Base-by-base conservation (phyloP, 345 rosid species). In the Clausena lansium region DNA sequence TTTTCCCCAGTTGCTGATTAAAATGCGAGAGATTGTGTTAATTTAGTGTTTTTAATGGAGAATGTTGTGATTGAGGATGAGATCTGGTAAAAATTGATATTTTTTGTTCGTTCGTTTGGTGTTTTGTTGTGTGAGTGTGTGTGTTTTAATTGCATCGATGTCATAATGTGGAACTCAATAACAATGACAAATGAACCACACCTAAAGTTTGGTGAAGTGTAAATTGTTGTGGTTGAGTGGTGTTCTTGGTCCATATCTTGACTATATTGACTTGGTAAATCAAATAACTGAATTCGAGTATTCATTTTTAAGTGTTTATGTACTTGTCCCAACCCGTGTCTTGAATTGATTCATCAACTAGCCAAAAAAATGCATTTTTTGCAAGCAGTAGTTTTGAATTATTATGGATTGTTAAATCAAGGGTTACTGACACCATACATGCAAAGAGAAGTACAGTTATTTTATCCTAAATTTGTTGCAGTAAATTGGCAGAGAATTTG, bases 1-100 rank as follows among this genome's bases (percentile, higher is more conserved):
- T 20, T 11, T 10, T 9, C 3, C 50, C 50, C 13, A 45, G 28
- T 47, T 30, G 30, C 25, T 66, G 14, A 19, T 27, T 70, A 50
- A 68, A 36, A 7, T 64, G 47, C 30, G 60, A 59, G 41, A 27
- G 13, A 28, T 32, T 35, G 25, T 50, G 3, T 14, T 52, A 19
- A 32, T 52, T 47, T 39, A 35, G 58, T 15, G 64, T 11, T n/a
- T 55, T 55, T 32, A 35, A 33, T 76, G 63, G 54, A 52, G 50
- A n/a, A 19, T 45, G 19, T 47, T 77, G 24, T 14, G 24, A 17
- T 67, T 63, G 70, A 22, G 58, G 33, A 71, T 66, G 76, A 76
- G 83, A 85, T 85, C 84, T 81, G 45, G 67, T 17, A 52, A 17
- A 76, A 35, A 73, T 79, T 59, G 66, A 52, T 73, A 25, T 22